Evolutionary conservation across 139 green algal genomes (phyloP), one percentile per base, ranked within the genome.

Genomic region (Coelastrella sp.): DNA sequence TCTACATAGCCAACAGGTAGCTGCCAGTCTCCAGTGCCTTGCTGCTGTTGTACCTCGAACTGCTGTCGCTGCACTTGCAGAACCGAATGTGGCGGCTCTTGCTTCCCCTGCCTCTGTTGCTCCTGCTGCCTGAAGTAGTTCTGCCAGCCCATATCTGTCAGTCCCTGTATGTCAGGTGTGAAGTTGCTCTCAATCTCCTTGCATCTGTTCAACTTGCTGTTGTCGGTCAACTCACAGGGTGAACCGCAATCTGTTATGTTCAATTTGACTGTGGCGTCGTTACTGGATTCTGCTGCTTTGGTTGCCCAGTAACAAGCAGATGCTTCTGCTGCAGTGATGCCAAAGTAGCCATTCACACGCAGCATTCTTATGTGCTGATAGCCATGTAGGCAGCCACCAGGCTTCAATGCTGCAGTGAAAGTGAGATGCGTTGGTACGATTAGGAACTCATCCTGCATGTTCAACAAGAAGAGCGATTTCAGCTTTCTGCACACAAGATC

Each of bases 371-470:
- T 30, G 8, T 71, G 62, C 8, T 38, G 30, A 9, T 43, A 41
- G 9, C 62, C 62, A 9, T 71, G 30, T 25, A 71, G 19, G 62
- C 62, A 71, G 62, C 62, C 62, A 21, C 62, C 62, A 23, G 62
- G 11, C 9, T 38, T 40, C 2, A 71, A 71, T 6, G 62, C 62
- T 23, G 5, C 62, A 15, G 3, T 38, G 62, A 71, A 40, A 9
- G 62, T 45, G 9, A 38, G 62, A 3, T 71, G 62, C 32, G 17
- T 21, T 41, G 62, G 62, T 25, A 71, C 8, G 30, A 71, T 41
- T 5, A 27, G 19, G 62, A 71, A 71, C 62, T 71, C 62, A 71
- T 71, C 62, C 62, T 71, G 62, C 2, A 71, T 41, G 25, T 19
- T 34, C 13, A 21, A 27, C 1, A 1, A 67, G 0, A n/a, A 15